Base-by-base conservation (phyloP, 768 basidiomycete species). In the Trichaptum fuscoviolaceum region DNA sequence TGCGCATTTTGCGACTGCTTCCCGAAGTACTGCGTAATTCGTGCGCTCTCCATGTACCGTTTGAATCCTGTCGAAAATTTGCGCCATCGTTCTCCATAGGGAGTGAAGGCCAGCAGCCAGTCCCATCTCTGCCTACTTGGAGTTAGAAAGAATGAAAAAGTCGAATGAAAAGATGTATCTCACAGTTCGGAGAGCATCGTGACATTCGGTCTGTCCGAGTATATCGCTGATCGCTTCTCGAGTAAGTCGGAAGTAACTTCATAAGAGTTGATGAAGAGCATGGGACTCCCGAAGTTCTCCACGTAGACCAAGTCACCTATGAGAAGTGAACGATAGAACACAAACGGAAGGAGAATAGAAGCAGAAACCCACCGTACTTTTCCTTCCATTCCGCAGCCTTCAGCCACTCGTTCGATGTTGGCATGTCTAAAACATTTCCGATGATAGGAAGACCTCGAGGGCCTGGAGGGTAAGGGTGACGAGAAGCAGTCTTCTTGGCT, bases 151-250 rank as follows among this genome's bases (percentile, higher is more conserved):
- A 12, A 52, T 5, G 42, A 52, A 52, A 12, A 52, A 12, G 12
- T 12, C 15, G 12, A 15, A 52, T 3, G 42, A 4, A 30, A 20
- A 52, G 10, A 52, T 20, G 42, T 15, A 30, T 23, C 61, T 74
- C 69, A 72, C 73, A 76, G 57, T 10, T 64, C 25, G 30, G 73
- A 20, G 62, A 73, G 26, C 66, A 68, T 69, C 35, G 68, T 74
- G 26, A 78, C 70, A 9, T 72, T 70, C 1, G 79, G 80, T 23
- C 81, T 69, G 67, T 77, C 80, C 12, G 80, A 80, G 64, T 81
- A 78, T 30, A 71, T 72, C 25, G 67, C 68, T 23, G 74, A 74
- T 1, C 71, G 70, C 20, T 73, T 70, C 57, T 70, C 73, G 25
- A 77, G 71, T 63, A 77, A 71, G 17, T 70, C 70, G 42, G 65